Evolutionary conservation across 805 yeast species (phyloP), one percentile per base, ranked within the genome.

Genomic region (Cyberlindnera bimundalis): DNA sequence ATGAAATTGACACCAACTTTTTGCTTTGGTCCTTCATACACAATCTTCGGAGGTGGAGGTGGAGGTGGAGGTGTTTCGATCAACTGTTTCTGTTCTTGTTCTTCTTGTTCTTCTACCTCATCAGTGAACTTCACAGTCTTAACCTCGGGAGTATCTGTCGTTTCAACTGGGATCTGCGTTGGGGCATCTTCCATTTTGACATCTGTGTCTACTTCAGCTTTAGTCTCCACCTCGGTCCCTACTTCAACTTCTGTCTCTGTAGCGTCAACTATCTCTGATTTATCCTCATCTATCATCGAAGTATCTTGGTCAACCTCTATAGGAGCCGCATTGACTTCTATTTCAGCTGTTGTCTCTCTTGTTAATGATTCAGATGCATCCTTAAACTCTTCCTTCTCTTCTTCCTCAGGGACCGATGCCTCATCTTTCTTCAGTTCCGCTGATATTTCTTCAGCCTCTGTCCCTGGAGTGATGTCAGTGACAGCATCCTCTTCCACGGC

Each of bases 1-100:
- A 87, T 59, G 29, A 66, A 66, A 50, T 81, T 78, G 26, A 75
- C 68, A 1, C 78, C 69, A 2, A 82, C 78, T 39, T 69, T 69
- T 53, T 80, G 88, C 2, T 67, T 60, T 1, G 95, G 95, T 0
- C 95, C 95, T 58, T 80, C 81, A 51, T 70, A 78, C 0, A 67
- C 45, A 1, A 47, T 41, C 31, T 43, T 37, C 16, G 56, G 61
- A 23, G 43, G 51, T 16, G 46, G 16, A 17, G 56, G 61, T 24
- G 43, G 51, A 14, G 46, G 16, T 25, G 20, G 16, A 26, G 11
- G 44, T 23, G 16, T 30, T 23, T 6, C 24, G 13, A 15, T n/a
- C 14, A 15, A 6, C 17, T 13, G 14, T 14, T 4, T 13, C 25
- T 33, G n/a, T 12, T 23, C 21, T 33, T 13, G 6, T 16, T 25